Evolutionary conservation across 1,284 basidiomycete species (phyloP).

Genomic region (Xerocomus tenax): DNA sequence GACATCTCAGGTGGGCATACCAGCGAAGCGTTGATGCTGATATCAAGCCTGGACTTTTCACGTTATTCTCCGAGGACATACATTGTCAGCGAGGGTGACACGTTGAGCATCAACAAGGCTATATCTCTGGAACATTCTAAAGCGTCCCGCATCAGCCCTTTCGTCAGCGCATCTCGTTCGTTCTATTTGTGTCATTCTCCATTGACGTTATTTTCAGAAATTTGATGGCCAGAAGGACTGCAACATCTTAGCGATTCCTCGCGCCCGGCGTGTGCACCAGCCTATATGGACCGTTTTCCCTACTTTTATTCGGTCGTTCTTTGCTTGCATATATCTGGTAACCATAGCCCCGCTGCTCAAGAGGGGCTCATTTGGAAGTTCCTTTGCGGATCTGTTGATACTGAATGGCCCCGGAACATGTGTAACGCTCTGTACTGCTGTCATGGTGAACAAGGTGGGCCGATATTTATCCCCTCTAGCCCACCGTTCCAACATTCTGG

Average conservation of each 20-base stretch:
- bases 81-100: slow-evolving; percentile 76
- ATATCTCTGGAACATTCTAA: slow-evolving; percentile 51
- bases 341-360: slow-evolving; percentile 42
- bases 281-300: slow-evolving; percentile 58
- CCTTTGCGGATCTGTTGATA: slow-evolving; percentile 72
- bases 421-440: slow-evolving; percentile 67
- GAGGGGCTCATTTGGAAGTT: slow-evolving; percentile 19
- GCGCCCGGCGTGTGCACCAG: slow-evolving; percentile 82
- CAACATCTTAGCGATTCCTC: slow-evolving; percentile 62
- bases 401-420: slow-evolving; percentile 96
- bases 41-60: slow-evolving; percentile 68
- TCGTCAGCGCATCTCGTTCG: slow-evolving; percentile 15
- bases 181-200: slow-evolving; percentile 2
- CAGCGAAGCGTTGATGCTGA: slow-evolving; percentile 72
- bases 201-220: slow-evolving; percentile 14
- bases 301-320: slow-evolving; percentile 56
- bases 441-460: slow-evolving; percentile 71
- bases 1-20: slow-evolving; percentile 79
- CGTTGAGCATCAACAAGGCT: slow-evolving; percentile 69
- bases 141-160: slow-evolving; percentile 12
- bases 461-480: background rate
- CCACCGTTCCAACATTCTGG: slow-evolving; percentile 5
- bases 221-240: slow-evolving; percentile 28
- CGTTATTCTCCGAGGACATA: slow-evolving; percentile 77
- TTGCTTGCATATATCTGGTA: slow-evolving; percentile 49